phyloP scores from a whole-genome alignment of 1,139 yeast species.

The Protomyces gravidus region DNA sequence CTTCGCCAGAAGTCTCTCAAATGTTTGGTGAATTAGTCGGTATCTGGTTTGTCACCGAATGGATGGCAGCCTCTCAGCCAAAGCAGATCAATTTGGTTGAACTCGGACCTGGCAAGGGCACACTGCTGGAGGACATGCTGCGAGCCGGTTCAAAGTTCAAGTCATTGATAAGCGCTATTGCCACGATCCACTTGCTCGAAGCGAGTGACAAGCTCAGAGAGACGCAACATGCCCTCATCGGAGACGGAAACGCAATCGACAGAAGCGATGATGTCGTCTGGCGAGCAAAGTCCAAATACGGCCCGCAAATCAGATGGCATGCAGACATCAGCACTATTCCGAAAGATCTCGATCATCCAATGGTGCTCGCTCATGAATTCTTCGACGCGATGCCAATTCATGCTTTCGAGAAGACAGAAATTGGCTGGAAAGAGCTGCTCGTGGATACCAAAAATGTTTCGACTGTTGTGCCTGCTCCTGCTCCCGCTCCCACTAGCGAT shows the following conservation, averaged over 20 bases:
- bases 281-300: conserved; percentile 50
- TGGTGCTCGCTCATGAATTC: conserved; percentile 76
- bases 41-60: conserved; percentile 56
- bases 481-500: conserved; percentile 29
- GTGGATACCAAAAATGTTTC: conserved; percentile 49
- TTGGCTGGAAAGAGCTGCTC: conserved; percentile 74
- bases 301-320: conserved; percentile 60
- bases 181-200: conserved; percentile 58
- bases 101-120: conserved; percentile 84
- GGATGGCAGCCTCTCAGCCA: conserved; percentile 59
- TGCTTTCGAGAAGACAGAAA: conserved; percentile 54
- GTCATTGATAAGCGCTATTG: conserved; percentile 40
- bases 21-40: conserved; percentile 86
- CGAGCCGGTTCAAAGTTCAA: conserved; percentile 39
- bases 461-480: conserved; percentile 25
- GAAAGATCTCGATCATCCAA: conserved; percentile 47
- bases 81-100: conserved; percentile 57
- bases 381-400: conserved; percentile 83
- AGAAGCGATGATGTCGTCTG: conserved; percentile 43
- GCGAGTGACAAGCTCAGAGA: conserved; percentile 63
- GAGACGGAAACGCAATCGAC: conserved; percentile 36
- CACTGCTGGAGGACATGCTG: conserved; percentile 65
- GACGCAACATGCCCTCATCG: conserved; percentile 56
- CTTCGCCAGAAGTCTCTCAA: conserved; percentile 83
- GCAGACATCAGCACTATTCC: conserved; percentile 60